Conservation (phyloP, 805 yeast species). For the Zygosaccharomyces gambellarensis region DNA sequence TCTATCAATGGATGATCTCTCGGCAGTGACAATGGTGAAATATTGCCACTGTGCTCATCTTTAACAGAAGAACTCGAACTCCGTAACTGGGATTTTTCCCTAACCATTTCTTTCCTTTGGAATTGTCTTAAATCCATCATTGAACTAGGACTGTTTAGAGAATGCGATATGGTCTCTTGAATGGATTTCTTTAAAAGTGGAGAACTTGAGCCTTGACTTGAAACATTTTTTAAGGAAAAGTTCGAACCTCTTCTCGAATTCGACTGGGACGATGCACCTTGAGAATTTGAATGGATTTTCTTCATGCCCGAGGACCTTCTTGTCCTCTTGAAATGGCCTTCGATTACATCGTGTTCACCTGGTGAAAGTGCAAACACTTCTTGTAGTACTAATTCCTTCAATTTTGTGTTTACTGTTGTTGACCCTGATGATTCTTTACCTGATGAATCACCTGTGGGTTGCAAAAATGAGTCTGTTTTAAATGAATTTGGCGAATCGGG, state of each 20-base stretch:
- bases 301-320: constrained; percentile 9
- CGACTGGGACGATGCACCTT: constrained; percentile 13
- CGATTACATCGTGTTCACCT: neutral
- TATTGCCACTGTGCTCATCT: neutral
- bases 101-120: constrained; percentile 25
- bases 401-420: constrained; percentile 63
- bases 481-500: constrained; percentile 38
- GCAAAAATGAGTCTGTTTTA: constrained; percentile 27
- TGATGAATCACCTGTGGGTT: constrained; percentile 24
- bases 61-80: constrained; percentile 7
- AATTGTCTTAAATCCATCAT: constrained; percentile 32
- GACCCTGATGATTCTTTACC: constrained; percentile 35
- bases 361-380: constrained; percentile 55
- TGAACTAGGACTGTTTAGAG: constrained; percentile 28
- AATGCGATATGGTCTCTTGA: constrained; percentile 27
- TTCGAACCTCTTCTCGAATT: constrained; percentile 24
- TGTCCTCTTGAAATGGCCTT: neutral
- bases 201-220: constrained; percentile 13
- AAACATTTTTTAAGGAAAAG: constrained; percentile 17
- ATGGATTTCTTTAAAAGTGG: constrained; percentile 23
- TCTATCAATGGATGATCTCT: constrained; percentile 14
- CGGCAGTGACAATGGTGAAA: constrained; percentile 14
- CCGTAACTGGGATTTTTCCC: constrained; percentile 18
- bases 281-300: constrained; percentile 6
- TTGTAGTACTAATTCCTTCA: constrained; percentile 63